These are phyloP conservation scores for Pseudonitzschia delicatissima DNA, from an alignment of 108 stramenopile genomes.

Conservation along the genomic window DNA sequence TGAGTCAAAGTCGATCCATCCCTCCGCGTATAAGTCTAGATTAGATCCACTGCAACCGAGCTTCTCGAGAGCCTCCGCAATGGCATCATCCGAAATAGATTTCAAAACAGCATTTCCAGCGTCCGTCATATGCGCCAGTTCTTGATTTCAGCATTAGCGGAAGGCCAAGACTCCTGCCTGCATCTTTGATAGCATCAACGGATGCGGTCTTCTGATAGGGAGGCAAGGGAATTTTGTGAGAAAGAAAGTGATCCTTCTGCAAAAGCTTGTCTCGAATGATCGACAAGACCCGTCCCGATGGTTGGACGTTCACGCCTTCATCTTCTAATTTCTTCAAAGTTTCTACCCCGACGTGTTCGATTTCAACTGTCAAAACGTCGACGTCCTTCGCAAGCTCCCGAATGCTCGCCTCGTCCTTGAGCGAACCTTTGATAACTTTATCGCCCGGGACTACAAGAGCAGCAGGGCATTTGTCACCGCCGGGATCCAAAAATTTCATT, in stretches of 20 bases:
- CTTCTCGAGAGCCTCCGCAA: conserved; percentile 49
- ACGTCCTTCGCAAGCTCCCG: conserved; percentile 57
- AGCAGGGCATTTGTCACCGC: conserved; percentile 63
- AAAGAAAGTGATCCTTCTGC: conserved; percentile 90
- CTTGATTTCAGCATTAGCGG: conserved; percentile 97
- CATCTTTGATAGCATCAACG: conserved; percentile 58
- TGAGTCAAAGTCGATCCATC: conserved; percentile 89
- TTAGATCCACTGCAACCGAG: conserved; percentile 41
- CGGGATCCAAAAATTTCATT: conserved; percentile 86
- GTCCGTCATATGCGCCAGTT: conserved; percentile 95
- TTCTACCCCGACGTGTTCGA: conserved; percentile 95
- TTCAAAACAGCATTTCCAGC: conserved; percentile 92
- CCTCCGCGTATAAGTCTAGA: conserved; percentile 90
- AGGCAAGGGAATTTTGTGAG: conserved; percentile 69
- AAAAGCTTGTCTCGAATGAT: conserved; percentile 95
- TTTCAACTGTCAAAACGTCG: conserved; percentile 96
- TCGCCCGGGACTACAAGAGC: conserved; percentile 47
- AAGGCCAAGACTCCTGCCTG: conserved; percentile 72
- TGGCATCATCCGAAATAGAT: conserved; percentile 49
- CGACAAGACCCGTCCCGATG: conserved; percentile 74
- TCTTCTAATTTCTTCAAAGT: conserved; percentile 76
- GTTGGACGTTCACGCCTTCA: conserved; percentile 87
- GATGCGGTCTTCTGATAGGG: conserved; percentile 59
- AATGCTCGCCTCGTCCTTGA: conserved; percentile 83
- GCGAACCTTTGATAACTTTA: conserved; percentile 72